Evolutionary conservation across 495 filamentous ascomycete species (phyloP).

Genomic region (Letharia lupina): DNA sequence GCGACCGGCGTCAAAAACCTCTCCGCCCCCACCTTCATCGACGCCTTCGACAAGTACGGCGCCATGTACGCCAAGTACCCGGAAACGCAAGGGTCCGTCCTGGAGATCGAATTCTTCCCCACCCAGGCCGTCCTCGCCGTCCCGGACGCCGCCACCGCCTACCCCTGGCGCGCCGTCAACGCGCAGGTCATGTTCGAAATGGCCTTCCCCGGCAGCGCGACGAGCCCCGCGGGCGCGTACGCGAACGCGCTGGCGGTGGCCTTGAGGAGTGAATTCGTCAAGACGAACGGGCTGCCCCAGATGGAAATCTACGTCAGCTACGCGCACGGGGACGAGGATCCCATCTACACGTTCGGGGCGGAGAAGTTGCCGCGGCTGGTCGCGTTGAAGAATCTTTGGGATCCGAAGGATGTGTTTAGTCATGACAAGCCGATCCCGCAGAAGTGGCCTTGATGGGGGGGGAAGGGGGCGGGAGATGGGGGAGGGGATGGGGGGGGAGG

Average conservation of each 20-base stretch:
- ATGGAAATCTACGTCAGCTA: conserved; percentile 32
- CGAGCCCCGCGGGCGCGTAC: background rate
- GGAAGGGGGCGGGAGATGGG: no score
- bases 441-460: background rate
- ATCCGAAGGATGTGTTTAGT: conserved; percentile 30
- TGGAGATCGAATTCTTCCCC: conserved; percentile 27
- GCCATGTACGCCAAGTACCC: conserved; percentile 11
- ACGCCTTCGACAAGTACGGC: conserved; percentile 18
- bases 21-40: conserved; percentile 12
- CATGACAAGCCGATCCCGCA: conserved; percentile 10
- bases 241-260: conserved; percentile 4
- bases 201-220: background rate
- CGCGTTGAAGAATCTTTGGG: conserved; percentile 28
- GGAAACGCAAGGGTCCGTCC: conserved; percentile 13
- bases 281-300: conserved; percentile 24
- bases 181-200: conserved; percentile 28
- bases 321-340: conserved; percentile 34
- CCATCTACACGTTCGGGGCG: conserved; percentile 19
- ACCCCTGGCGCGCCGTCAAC: conserved; percentile 29
- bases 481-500: no score
- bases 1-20: conserved; percentile 19
- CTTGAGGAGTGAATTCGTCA: conserved; percentile 18
- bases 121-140: conserved; percentile 26
- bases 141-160: conserved; percentile 25
- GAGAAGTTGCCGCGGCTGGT: conserved; percentile 24